Conservation (phyloP, 2,329 filamentous ascomycete genomes). For the Xylaria sp. region DNA sequence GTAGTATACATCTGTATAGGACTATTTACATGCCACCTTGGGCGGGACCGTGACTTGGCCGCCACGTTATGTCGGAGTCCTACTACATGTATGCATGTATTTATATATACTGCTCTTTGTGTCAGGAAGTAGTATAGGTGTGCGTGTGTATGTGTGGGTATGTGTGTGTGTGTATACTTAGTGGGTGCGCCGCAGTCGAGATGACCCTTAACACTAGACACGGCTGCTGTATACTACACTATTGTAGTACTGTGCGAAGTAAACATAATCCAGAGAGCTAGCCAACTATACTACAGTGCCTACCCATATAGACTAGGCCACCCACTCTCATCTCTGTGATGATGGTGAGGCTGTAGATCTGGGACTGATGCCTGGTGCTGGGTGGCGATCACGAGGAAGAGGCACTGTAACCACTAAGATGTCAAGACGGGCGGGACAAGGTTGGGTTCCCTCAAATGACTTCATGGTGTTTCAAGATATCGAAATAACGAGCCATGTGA, state of each 20-base stretch:
- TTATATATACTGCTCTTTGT: slow-evolving; percentile 9
- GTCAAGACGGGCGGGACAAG: slow-evolving; percentile 22
- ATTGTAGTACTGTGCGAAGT: neutral
- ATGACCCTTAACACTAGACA: no score
- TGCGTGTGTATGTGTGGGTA: neutral
- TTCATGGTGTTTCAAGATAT: slow-evolving; percentile 34
- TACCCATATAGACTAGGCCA: neutral
- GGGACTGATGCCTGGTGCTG: slow-evolving; percentile 14
- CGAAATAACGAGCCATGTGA: slow-evolving; percentile 23
- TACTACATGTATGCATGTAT: neutral
- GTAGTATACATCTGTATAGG: slow-evolving; percentile 15
- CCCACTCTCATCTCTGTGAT: neutral
- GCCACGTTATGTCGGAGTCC: slow-evolving; percentile 16
- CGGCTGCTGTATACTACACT: no score
- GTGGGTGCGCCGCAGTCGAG: no score
- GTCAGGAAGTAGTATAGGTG: slow-evolving; percentile 2
- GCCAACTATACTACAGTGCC: neutral
- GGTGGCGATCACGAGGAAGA: slow-evolving; percentile 13
- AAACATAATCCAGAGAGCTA: neutral
- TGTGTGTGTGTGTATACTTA: neutral
- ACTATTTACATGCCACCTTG: neutral
- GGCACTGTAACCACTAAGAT: slow-evolving; percentile 20
- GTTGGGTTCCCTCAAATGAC: slow-evolving; percentile 21
- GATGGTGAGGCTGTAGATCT: slow-evolving; percentile 24
- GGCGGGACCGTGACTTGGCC: slow-evolving; percentile 9